Base-by-base conservation (phyloP, 139 green algal genomes). In the Raphidocelis subcapitata region DNA sequence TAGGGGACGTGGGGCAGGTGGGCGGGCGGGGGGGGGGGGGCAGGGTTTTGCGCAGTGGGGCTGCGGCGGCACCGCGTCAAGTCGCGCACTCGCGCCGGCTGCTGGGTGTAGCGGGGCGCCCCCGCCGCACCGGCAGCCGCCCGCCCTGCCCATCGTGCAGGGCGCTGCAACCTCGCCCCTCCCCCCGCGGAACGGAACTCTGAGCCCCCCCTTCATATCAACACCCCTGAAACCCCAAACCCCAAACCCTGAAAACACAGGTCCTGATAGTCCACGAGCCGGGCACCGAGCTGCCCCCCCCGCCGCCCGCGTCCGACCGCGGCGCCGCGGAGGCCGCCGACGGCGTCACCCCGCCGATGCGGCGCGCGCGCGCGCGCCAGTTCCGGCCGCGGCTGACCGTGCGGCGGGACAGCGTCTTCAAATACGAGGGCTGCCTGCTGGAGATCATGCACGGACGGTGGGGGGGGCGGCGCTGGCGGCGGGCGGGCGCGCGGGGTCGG, bases 1-100 rank as follows among this genome's bases (percentile, higher is more conserved):
- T 79, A 15, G 82, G 73, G 15, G 91, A 98, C 70, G 79, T 98
- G 21, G 92, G 90, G 0, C 91, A 97, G 84, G 89, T 94, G 37
- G 10, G 72, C 8, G 33, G 55, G 8, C 41, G 12, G 12, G 12
- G 41, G 41, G 8, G 41, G 8, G 8, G 41, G 41, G 8, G 41
- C 41, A 49, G 12, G 41, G 41, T 8, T 49, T 8, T n/a, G n/a
- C n/a, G n/a, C n/a, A n/a, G n/a, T n/a, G n/a, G n/a, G n/a, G n/a
- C n/a, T n/a, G n/a, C n/a, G n/a, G n/a, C n/a, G n/a, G n/a, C n/a
- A n/a, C n/a, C n/a, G n/a, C n/a, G n/a, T n/a, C n/a, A n/a, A n/a
- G n/a, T n/a, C n/a, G n/a, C 32, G 61, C 31, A 51, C 61, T 21
- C 59, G 28, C 5, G 24, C 59, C 21, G 26, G 59, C 12, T 47